Base-by-base conservation (phyloP, 176 grass and related monocot species). In the Paspalum vaginatum region DNA sequence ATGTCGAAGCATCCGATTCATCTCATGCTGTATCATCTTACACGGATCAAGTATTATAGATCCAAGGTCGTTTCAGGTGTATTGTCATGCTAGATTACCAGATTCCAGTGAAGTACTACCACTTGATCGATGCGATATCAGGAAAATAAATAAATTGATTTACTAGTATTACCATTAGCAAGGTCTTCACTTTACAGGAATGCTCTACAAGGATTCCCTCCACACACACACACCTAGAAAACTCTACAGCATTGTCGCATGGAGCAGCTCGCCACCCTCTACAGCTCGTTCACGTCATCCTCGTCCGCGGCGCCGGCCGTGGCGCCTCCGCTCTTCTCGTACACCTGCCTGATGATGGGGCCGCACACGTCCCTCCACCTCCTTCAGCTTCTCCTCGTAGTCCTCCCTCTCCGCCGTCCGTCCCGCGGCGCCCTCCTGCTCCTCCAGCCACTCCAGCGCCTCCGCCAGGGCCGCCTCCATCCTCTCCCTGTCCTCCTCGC, bases 371-470 rank as follows among this genome's bases (percentile, higher is more conserved):
- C 57, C 57, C 57, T 86, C 58, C 47, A 86, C 44, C 75, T 80
- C 76, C 47, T 10, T 73, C 0, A 72, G 37, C 40, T 79, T 86
- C 76, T 86, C 58, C 59, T 79, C 84, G 25, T 80, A 79, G 4
- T 79, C 76, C 16, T 64, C 40, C 25, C 68, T 61, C 82, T 51
- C 76, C 1, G 38, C 45, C n/a, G 46, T 9, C 9, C 32, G 75
- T 0, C 9, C 66, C 22, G 57, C 58, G 21, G 6, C 39, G 3
- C 61, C 69, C 14, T 64, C 81, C 8, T 65, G 32, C 24, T 73
- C 75, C 65, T 85, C 83, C 22, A 85, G 45, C 84, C 76, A 80
- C 76, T 86, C 84, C n/a, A 80, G 15, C 68, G 21, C 68, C 59
- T 80, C 57, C 17, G 8, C 43, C 56, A 85, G 46, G 0, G 76